Conservation (phyloP, 2,329 filamentous ascomycete species). For the Aureobasidium sp. region DNA sequence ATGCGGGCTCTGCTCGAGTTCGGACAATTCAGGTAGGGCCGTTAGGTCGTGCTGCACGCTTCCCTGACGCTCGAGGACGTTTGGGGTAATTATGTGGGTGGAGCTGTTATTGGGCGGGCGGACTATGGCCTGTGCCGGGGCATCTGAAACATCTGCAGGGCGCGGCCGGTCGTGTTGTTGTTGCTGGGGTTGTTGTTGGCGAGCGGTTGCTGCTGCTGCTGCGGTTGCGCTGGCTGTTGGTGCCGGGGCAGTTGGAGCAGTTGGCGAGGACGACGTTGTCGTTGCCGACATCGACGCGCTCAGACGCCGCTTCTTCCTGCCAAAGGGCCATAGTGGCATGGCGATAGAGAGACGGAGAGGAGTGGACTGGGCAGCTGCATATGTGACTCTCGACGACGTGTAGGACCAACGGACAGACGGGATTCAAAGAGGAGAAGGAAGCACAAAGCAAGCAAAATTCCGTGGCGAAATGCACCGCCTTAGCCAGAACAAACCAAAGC, state of each 20-base stretch:
- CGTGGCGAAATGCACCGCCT: neutral
- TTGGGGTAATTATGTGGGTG: neutral
- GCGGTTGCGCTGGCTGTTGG: neutral
- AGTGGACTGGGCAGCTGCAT: constrained; percentile 4
- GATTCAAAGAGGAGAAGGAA: neutral
- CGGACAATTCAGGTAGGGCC: constrained; percentile 34
- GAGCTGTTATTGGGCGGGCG: neutral
- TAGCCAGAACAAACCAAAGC: neutral
- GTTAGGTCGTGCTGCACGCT: constrained; percentile 36
- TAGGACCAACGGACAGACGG: neutral
- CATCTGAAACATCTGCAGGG: constrained; percentile 9
- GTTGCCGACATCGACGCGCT: constrained; percentile 14
- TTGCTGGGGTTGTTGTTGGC: no score
- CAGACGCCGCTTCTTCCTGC: constrained; percentile 58
- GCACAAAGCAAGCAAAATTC: constrained; percentile 1
- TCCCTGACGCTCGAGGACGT: constrained; percentile 11
- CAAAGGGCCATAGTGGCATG: constrained; percentile 59
- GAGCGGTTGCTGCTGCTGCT: neutral
- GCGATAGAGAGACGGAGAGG: constrained; percentile 48
- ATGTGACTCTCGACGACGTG: neutral
- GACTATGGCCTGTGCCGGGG: neutral
- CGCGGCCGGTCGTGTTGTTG: neutral
- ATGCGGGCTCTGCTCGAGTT: constrained; percentile 40
- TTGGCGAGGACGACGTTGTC: neutral
- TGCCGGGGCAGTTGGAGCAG: neutral